Conservation (phyloP, 2,329 filamentous ascomycete species). For the Nothopassalora personata region DNA sequence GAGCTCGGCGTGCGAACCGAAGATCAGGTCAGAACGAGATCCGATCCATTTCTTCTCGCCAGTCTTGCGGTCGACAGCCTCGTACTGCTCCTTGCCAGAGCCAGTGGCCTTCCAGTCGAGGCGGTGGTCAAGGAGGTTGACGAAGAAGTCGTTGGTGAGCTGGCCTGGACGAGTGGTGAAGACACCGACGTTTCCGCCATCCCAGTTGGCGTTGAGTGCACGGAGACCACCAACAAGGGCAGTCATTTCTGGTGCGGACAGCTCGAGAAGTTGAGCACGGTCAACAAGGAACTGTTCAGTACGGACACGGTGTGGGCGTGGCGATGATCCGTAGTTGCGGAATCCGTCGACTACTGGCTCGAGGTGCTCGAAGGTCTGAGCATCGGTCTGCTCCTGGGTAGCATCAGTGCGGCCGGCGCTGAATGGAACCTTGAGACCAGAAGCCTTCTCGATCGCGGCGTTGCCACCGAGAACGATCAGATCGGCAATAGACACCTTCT, state of each 20-base stretch:
- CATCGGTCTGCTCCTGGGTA: slow-evolving; percentile 65
- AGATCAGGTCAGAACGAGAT: slow-evolving; percentile 63
- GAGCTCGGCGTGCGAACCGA: slow-evolving; percentile 69
- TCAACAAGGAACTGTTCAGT: slow-evolving; percentile 68
- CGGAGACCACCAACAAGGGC: slow-evolving; percentile 69
- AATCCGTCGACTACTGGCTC: slow-evolving; percentile 69
- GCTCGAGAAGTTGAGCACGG: slow-evolving; percentile 63
- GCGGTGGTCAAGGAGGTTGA: slow-evolving; percentile 66
- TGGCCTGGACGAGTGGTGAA: slow-evolving; percentile 63
- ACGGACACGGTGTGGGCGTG: slow-evolving; percentile 47
- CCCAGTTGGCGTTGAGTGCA: slow-evolving; percentile 63
- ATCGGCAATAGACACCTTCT: slow-evolving; percentile 74
- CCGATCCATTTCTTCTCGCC: slow-evolving; percentile 64
- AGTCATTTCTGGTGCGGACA: slow-evolving; percentile 65
- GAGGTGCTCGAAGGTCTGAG: slow-evolving; percentile 58
- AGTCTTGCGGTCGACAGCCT: slow-evolving; percentile 60
- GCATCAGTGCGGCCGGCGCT: slow-evolving; percentile 67
- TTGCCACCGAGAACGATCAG: slow-evolving; percentile 69
- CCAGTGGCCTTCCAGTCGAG: slow-evolving; percentile 58
- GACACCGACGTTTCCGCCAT: slow-evolving; percentile 62
- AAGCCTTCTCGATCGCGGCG: slow-evolving; percentile 68
- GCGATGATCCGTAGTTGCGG: slow-evolving; percentile 69
- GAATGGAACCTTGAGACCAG: slow-evolving; percentile 62
- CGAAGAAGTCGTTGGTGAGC: slow-evolving; percentile 76
- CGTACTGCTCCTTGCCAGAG: slow-evolving; percentile 51